phyloP scores from a whole-genome alignment of 2,329 filamentous ascomycete genomes.

The Aspergillus versicolor region DNA sequence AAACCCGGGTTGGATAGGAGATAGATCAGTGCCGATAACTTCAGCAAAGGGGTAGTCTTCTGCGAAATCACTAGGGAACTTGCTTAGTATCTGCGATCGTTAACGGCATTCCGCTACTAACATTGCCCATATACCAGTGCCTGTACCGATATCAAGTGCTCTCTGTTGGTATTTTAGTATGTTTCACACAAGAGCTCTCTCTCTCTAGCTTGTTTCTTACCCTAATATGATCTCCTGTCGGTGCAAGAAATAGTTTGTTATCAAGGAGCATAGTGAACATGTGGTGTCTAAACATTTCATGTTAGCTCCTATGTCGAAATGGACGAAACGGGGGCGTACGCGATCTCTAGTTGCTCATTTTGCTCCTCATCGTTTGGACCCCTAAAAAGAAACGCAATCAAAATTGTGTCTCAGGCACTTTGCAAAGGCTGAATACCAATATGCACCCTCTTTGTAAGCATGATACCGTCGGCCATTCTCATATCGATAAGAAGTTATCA shows the following conservation, averaged over 20 bases:
- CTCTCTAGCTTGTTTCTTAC: constrained; percentile 1
- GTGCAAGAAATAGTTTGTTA: constrained; percentile 20
- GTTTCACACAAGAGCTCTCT: neutral
- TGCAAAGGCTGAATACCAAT: constrained; percentile 15
- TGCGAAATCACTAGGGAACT: constrained; percentile 26
- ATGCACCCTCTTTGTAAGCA: constrained; percentile 31
- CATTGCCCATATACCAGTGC: constrained; percentile 25
- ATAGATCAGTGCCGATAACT: constrained; percentile 63
- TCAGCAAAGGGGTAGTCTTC: constrained; percentile 51
- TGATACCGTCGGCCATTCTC: constrained; percentile 34
- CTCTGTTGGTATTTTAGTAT: constrained; percentile 11
- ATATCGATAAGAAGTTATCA: constrained; percentile 24
- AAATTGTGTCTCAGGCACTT: neutral
- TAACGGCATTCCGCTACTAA: constrained; percentile 3
- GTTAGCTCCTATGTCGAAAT: neutral
- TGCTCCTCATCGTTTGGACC: constrained; percentile 26
- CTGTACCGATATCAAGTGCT: constrained; percentile 25
- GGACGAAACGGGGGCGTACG: constrained; percentile 9
- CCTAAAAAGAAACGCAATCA: constrained; percentile 12
- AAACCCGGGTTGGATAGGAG: constrained; percentile 60
- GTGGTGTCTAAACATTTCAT: constrained; percentile 18
- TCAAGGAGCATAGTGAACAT: constrained; percentile 27
- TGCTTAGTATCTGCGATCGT: neutral
- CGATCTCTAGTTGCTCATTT: constrained; percentile 25
- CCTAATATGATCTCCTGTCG: constrained; percentile 17